phyloP scores from a whole-genome alignment of 192 early-diverging fungal species.

The Umbelopsis sp. region DNA sequence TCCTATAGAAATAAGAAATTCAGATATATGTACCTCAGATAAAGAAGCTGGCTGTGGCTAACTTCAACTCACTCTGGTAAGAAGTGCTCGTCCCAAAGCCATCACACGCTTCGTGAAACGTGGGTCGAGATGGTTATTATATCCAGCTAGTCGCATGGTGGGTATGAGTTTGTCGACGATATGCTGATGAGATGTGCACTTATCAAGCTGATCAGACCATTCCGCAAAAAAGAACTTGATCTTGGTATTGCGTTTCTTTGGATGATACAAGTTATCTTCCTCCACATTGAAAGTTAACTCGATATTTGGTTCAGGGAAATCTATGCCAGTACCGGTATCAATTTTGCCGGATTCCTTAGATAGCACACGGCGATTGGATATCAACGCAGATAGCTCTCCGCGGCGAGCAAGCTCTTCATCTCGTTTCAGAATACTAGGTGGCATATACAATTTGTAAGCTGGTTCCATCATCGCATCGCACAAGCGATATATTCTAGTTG shows the following conservation, averaged over 20 bases:
- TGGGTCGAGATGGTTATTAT: slow-evolving; percentile 40
- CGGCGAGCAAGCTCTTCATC: slow-evolving; percentile 26
- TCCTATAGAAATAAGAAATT: neutral
- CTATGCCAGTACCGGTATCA: neutral
- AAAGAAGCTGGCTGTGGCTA: no score
- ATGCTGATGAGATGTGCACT: slow-evolving; percentile 29
- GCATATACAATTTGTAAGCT: slow-evolving; percentile 49
- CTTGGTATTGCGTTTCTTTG: slow-evolving; percentile 9
- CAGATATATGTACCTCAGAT: neutral
- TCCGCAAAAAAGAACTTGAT: slow-evolving; percentile 59
- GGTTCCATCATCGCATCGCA: slow-evolving; percentile 60
- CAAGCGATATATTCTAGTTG: slow-evolving; percentile 60
- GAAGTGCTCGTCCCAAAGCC: neutral
- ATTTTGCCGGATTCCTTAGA: slow-evolving; percentile 6
- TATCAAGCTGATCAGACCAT: slow-evolving; percentile 55
- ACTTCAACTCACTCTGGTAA: slow-evolving; percentile 20
- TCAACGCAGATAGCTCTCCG: slow-evolving; percentile 24
- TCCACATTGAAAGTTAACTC: slow-evolving; percentile 18
- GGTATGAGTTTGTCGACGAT: slow-evolving; percentile 38
- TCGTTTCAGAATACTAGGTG: slow-evolving; percentile 24
- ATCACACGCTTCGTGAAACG: slow-evolving; percentile 27
- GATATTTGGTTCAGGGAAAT: slow-evolving; percentile 8
- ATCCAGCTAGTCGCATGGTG: slow-evolving; percentile 45
- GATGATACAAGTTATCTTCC: slow-evolving; percentile 33
- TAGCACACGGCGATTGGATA: neutral